Base-by-base conservation (phyloP, 2,329 filamentous ascomycete genomes). In the Phaeosphaeria sp. region DNA sequence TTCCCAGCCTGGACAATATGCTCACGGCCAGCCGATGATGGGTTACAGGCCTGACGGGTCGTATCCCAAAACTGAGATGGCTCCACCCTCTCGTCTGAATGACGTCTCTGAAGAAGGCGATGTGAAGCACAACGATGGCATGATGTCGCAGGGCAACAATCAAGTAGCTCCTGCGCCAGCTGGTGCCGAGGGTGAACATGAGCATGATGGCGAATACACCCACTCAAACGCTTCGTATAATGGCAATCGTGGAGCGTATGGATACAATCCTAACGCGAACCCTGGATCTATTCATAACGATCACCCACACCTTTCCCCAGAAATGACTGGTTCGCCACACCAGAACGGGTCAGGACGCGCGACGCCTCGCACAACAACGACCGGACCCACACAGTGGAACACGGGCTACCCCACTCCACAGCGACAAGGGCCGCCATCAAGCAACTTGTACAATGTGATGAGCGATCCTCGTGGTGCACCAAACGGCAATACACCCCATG, bases 51-150 rank as follows among this genome's bases (percentile, higher is more conserved):
- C 59, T 41, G 67, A 70, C 20, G 59, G 56, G 4, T 18, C 63
- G 3, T 95, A 94, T 68, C 84, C 92, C 60, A 96, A 96, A 82
- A 90, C 83, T 59, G 92, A 96, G 67, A 96, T 97, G 92, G 92
- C 90, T 0, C 92, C 93, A 20, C 92, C 92, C 11, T 86, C 90
- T 48, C 81, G 85, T 46, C 80, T 85, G 48, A 85, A 86, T 54
- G 84, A 89, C 54, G 80, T 85, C 39, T 85, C 87, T 50, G 84
- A 89, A 54, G 80, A 85, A 46, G 87, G 90, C 59, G 82, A 87
- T 23, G 73, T 84, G 20, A 94, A 94, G 75, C 84, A 76, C 47
- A 69, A 77, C n/a, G 80, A 90, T 58, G 85, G 90, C 69, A 84
- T 91, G 67, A 83, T 86, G 67, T 60, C 68, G 21, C 73, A 74